Evolutionary conservation across 108 stramenopile species (phyloP).

Genomic region (Pseudonitzschia delicatissima): DNA sequence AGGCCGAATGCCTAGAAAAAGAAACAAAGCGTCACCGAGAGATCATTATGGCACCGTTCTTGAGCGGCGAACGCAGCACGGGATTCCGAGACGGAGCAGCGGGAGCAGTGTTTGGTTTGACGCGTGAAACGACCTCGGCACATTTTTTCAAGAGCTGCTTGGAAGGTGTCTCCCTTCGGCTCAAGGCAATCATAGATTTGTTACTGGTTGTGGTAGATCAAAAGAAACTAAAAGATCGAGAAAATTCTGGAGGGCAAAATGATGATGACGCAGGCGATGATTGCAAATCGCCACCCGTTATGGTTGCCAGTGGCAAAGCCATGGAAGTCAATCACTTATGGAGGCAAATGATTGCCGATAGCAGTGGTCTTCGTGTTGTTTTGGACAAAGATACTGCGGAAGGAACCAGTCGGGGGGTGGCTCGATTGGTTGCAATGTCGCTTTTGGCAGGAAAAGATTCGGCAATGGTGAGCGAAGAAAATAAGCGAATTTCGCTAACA

Average conservation of each 20-base stretch:
- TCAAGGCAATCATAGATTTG: constrained; percentile 51
- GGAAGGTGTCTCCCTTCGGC: constrained; percentile 65
- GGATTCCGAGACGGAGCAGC: constrained; percentile 71
- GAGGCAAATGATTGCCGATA: constrained; percentile 80
- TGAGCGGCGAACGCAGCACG: constrained; percentile 78
- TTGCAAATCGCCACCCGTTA: not conserved
- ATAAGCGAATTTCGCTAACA: not conserved
- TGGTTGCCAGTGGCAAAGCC: constrained; percentile 79
- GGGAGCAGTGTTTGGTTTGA: constrained; percentile 66
- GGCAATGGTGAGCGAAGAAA: not conserved
- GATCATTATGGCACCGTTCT: constrained; percentile 55
- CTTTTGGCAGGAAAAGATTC: not conserved
- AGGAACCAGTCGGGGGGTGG: constrained; percentile 75
- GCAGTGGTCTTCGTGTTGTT: constrained; percentile 48
- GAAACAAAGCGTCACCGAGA: not conserved
- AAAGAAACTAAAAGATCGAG: not conserved
- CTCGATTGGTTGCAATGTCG: constrained; percentile 43
- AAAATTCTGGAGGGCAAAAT: not conserved
- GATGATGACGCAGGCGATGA: not conserved
- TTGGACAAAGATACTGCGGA: constrained; percentile 63
- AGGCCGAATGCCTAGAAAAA: constrained; percentile 3
- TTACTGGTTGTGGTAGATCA: constrained; percentile 19
- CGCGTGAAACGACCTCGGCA: constrained; percentile 60
- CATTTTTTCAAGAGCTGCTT: constrained; percentile 61
- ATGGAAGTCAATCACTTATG: constrained; percentile 70